Base-by-base conservation (phyloP, 2,329 filamentous ascomycete species). In the Sporothrix euskadiensis region DNA sequence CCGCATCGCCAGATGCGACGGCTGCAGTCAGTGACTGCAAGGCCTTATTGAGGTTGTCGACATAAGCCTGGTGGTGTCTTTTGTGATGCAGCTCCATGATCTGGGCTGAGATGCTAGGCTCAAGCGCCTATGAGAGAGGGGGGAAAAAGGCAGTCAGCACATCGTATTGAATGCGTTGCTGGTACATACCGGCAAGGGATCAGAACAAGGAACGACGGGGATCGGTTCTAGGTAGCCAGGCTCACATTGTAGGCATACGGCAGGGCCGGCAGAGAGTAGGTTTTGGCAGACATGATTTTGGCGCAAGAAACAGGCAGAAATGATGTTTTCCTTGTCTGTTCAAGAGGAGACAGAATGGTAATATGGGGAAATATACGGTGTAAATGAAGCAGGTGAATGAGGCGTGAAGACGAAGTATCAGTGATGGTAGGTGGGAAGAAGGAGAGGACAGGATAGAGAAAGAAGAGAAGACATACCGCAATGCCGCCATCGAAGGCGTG, bases 11-110 rank as follows among this genome's bases (percentile, higher is more conserved):
- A 73, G 85, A 84, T 8, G 82, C 78, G 74, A 86, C 82, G 39
- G 89, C 88, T 30, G 89, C 86, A 74, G 87, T 85, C 76, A 92
- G 84, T 80, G 94, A 90, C 83, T 94, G 90, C 77, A 89, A 85
- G 73, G 93, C 91, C 75, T 90, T 87, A 86, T 97, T 97, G 86
- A 93, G 92, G 82, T 91, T 92, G 83, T 90, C 96, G 78, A 97
- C 93, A 82, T 97, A 97, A 80, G 94, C 94, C 84, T 95, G 90
- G 86, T 97, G 94, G 88, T 97, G 94, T 84, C 94, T 95, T 85
- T 89, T 91, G 89, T 97, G 92, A 87, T 97, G 94, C 63, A 97
- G 89, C 85, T 97, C 93, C 94, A 97, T 97, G 86, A 97, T 97
- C 84, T 96, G 90, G 82, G 92, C 92, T 68, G 92, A 94, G 85